Evolutionary conservation across 179 eudicot species (phyloP), one percentile per base, ranked within the genome.

Genomic region (Amaranthus tricolor): DNA sequence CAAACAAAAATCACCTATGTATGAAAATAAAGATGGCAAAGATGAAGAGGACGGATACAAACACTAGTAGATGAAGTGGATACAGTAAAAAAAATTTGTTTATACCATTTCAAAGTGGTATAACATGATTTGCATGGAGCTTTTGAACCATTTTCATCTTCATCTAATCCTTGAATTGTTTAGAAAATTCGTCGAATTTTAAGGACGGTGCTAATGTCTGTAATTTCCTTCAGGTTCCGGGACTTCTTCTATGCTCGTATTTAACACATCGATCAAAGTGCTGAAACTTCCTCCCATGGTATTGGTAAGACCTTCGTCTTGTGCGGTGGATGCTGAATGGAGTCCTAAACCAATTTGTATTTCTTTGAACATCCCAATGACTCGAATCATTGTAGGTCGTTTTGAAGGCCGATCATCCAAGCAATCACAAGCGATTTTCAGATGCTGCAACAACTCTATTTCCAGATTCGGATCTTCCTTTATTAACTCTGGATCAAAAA

Each of bases 311-410:
- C 78, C 72, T 12, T 66, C 71, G 45, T 87, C 88, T 24, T 86
- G 92, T 0, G 66, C 69, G 60, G 88, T 85, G 17, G 95, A 85
- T 5, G 82, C 55, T 0, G 92, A 82, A 74, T 91, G 90, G n/a
- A 89, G 17, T 58, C 88, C 92, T 0, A 93, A 90, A 21, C 98
- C 91, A 0, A 95, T 88, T 78, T 91, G 95, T 63, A 95, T 95
- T 71, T 95, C 93, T 78, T 93, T 95, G 77, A 95, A 89, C 98
- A 88, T 90, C 1, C 95, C 91, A 93, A 95, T 82, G 19, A 95
- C 98, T 79, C 93, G 90, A n/a, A 93, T 86, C 95, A 95, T 95
- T 0, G 95, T 89, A 8, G 99, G 99, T 0, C 99, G 84, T 48
- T 76, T 81, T 77, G 74, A 84, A 6, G 91, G 91, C 71, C 93